Conservation (phyloP, 306 rosid genomes). For the Gastrolobium bilobum region DNA sequence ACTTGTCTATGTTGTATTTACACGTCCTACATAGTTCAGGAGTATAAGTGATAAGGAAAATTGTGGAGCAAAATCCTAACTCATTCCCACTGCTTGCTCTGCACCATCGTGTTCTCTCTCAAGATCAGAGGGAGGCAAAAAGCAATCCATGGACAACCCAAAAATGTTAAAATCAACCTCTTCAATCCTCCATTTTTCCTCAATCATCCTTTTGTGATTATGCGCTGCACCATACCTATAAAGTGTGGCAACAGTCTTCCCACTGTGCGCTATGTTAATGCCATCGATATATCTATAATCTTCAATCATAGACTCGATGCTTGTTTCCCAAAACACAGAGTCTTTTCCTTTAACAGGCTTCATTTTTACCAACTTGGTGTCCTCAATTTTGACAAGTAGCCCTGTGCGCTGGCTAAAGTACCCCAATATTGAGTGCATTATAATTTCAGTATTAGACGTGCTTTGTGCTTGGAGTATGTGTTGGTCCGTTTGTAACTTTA, state of each 20-base stretch:
- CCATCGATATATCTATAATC: slow-evolving; percentile 76
- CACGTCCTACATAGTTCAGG: slow-evolving; percentile 25
- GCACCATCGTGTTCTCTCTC: slow-evolving; percentile 63
- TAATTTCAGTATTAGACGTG: slow-evolving; percentile 70
- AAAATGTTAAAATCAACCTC: slow-evolving; percentile 85
- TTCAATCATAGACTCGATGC: slow-evolving; percentile 64
- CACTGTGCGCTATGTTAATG: slow-evolving; percentile 81
- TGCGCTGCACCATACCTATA: slow-evolving; percentile 72
- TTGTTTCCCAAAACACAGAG: slow-evolving; percentile 88
- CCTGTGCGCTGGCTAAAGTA: slow-evolving; percentile 94
- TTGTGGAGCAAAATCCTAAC: slow-evolving; percentile 40
- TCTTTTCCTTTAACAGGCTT: slow-evolving; percentile 63
- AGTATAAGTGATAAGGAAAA: not conserved
- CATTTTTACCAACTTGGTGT: slow-evolving; percentile 78
- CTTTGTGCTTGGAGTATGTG: slow-evolving; percentile 68
- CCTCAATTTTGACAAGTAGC: slow-evolving; percentile 81
- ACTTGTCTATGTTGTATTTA: slow-evolving; percentile 47
- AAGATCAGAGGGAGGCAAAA: slow-evolving; percentile 81
- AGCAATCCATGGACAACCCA: slow-evolving; percentile 86
- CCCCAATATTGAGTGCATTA: slow-evolving; percentile 78
- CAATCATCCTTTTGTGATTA: slow-evolving; percentile 76
- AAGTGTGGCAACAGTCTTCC: slow-evolving; percentile 71
- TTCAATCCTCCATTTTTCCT: slow-evolving; percentile 86
- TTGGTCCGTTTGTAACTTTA: slow-evolving; percentile 68
- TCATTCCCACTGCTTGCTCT: slow-evolving; percentile 48